Conservation (phyloP, 225 moss, liverwort and hornwort genomes). For the Marchantia paleacea region DNA sequence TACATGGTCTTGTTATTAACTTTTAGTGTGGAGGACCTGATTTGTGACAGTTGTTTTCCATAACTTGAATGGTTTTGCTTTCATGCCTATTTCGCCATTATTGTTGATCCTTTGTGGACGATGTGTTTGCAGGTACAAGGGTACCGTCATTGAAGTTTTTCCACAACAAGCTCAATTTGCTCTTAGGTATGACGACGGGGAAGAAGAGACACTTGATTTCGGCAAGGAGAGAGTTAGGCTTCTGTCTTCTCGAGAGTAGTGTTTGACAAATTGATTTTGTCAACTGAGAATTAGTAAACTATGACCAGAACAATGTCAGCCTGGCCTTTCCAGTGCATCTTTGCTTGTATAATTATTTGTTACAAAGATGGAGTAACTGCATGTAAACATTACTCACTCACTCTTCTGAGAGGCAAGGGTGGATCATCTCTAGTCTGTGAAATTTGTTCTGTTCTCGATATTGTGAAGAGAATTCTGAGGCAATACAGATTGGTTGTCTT, state of each 20-base stretch:
- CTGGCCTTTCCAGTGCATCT: too few relatives aligned
- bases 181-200: constrained; percentile 56
- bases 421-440: too few relatives aligned
- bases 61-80: too few relatives aligned
- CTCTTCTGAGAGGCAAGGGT: too few relatives aligned
- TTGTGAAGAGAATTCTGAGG: too few relatives aligned
- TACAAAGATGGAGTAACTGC: too few relatives aligned
- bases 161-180: constrained; percentile 52
- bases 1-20: not conserved
- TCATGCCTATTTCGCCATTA: not conserved
- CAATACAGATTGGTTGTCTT: too few relatives aligned
- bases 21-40: not conserved
- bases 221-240: constrained; percentile 58
- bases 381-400: too few relatives aligned
- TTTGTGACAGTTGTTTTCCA: too few relatives aligned
- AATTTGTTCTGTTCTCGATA: too few relatives aligned
- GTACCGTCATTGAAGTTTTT: constrained; percentile 46
- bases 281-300: not conserved
- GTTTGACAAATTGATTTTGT: not conserved
- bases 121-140: constrained; percentile 49
- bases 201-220: constrained; percentile 51
- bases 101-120: not conserved
- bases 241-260: constrained; percentile 30
- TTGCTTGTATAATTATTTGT: too few relatives aligned
- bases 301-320: too few relatives aligned